Percentiles rank a stretch among this genome's conserved stretches.
phyloP scores from a whole-genome alignment of 2,329 filamentous ascomycete species.

The Fusarium zealandicum region DNA sequence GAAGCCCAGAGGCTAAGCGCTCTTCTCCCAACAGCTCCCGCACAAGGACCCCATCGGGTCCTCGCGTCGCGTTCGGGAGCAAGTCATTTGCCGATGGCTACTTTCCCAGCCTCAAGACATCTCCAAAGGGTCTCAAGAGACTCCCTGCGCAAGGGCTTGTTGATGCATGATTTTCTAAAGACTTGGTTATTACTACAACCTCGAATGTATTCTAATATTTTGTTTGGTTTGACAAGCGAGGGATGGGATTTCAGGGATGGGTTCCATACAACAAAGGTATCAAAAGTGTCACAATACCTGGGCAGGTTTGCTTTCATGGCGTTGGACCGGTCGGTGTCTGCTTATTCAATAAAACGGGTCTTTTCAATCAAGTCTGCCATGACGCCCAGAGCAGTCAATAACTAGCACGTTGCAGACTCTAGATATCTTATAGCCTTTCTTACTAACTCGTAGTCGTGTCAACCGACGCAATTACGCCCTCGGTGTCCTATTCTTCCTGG shows the following conservation, averaged over 20 bases:
- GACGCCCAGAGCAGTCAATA: neutral
- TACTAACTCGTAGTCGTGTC: neutral
- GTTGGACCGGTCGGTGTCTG: conserved; percentile 17
- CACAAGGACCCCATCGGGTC: conserved; percentile 56
- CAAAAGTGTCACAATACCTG: conserved; percentile 7
- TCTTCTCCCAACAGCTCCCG: conserved; percentile 56
- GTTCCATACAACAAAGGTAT: neutral
- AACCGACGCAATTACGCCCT: conserved; percentile 1
- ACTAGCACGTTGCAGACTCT: neutral
- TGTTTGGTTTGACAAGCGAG: too few relatives aligned
- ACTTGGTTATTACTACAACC: neutral
- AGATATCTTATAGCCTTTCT: neutral
- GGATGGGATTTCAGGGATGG: conserved; percentile 34
- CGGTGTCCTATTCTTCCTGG: conserved; percentile 16
- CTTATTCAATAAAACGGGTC: neutral
- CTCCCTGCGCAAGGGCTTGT: conserved; percentile 26
- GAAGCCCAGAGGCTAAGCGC: conserved; percentile 46
- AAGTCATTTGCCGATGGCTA: conserved; percentile 50
- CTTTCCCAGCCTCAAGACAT: conserved; percentile 48
- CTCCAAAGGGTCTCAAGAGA: conserved; percentile 46
- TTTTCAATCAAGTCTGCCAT: neutral
- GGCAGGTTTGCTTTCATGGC: conserved; percentile 1
- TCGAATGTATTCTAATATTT: conserved; percentile 24
- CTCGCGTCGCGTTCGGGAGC: conserved; percentile 44
- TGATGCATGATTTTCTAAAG: conserved; percentile 22